Conservation (phyloP, 2,329 filamentous ascomycete species). For the Coniochaeta sp. region DNA sequence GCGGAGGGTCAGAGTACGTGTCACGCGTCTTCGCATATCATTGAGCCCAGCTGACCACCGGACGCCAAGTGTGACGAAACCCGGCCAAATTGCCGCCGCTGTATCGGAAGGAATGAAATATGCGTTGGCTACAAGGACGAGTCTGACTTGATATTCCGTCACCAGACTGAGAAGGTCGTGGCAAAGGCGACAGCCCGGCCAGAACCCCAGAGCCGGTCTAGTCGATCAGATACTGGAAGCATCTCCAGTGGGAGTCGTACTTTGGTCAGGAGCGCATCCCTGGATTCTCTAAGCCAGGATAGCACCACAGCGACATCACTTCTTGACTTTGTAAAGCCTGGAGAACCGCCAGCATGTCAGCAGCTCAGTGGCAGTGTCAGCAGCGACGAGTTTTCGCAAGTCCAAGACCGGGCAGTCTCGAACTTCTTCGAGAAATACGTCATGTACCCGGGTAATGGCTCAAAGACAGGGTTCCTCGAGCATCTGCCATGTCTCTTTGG, state of each 20-base stretch:
- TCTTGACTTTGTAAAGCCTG: background rate
- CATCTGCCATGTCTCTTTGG: conserved; percentile 28
- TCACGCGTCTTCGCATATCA: background rate
- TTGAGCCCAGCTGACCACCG: conserved; percentile 10
- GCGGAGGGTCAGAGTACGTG: background rate
- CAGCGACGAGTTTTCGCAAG: background rate
- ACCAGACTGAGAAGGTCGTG: conserved; percentile 25
- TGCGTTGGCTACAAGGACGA: conserved; percentile 31
- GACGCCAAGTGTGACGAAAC: conserved; percentile 25
- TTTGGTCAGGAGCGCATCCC: conserved; percentile 5
- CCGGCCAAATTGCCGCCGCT: conserved; percentile 27
- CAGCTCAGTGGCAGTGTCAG: conserved; percentile 1
- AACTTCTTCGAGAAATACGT: conserved; percentile 31
- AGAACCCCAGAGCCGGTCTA: background rate
- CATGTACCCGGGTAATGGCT: conserved; percentile 26
- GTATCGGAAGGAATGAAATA: conserved; percentile 25
- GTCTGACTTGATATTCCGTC: conserved; percentile 25
- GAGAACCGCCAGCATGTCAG: background rate
- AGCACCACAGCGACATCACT: conserved; percentile 7
- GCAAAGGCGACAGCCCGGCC: conserved; percentile 7
- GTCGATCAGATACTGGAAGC: background rate
- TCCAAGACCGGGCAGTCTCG: conserved; percentile 21
- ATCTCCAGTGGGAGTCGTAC: background rate
- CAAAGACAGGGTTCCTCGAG: conserved; percentile 29
- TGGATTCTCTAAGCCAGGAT: conserved; percentile 12